Percentiles rank a stretch among this genome's conserved stretches.
Evolutionary conservation across 257 asterid species (phyloP).

Genomic region (Nicotiana noctiflora): DNA sequence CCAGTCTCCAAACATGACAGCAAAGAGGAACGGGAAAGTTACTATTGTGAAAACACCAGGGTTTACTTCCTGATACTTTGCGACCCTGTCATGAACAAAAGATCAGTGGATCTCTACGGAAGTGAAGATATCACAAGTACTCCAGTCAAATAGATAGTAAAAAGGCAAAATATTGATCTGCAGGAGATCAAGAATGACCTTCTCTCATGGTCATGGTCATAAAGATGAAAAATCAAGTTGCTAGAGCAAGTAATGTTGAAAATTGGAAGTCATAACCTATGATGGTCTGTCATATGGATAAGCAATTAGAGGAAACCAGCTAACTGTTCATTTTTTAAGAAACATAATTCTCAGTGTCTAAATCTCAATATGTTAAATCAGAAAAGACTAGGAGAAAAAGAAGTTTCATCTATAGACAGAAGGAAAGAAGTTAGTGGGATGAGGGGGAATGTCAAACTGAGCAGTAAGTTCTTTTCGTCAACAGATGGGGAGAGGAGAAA

Average conservation of each 20-base stretch:
- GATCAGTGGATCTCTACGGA: constrained; percentile 1
- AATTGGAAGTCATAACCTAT: not conserved
- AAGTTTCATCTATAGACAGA: not conserved
- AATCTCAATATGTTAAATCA: not conserved
- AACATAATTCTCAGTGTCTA: not conserved
- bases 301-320: not conserved
- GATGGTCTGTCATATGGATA: not conserved
- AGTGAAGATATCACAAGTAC: not conserved
- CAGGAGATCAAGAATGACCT: not conserved
- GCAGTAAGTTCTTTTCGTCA: not conserved
- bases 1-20: constrained; percentile 73
- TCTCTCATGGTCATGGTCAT: not conserved
- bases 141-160: not conserved
- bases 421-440: not conserved
- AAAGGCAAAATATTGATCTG: not conserved
- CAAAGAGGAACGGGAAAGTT: constrained; percentile 62
- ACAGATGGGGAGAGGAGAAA: not conserved
- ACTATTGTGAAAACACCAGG: constrained; percentile 55
- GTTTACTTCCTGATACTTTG: constrained; percentile 61
- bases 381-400: not conserved
- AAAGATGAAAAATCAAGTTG: not conserved
- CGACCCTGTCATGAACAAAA: constrained; percentile 32
- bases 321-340: not conserved
- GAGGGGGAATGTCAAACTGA: not conserved
- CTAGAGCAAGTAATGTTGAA: not conserved